Evolutionary conservation across 768 basidiomycete genomes (phyloP).

Genomic region (Trichaptum fuscoviolaceum): DNA sequence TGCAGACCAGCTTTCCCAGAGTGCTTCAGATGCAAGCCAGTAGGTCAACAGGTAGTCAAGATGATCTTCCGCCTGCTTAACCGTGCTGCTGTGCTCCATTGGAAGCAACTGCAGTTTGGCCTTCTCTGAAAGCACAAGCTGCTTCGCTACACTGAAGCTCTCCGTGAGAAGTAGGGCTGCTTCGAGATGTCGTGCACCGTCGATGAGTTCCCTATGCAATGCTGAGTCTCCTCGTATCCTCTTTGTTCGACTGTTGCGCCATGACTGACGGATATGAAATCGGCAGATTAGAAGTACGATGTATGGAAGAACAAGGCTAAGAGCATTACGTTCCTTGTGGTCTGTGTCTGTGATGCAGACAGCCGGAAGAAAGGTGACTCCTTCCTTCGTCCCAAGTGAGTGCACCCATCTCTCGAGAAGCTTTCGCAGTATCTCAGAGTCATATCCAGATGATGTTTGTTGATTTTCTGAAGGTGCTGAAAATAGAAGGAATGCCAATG

Average conservation of each 20-base stretch:
- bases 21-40: slow-evolving; percentile 20
- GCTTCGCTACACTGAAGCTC: neutral
- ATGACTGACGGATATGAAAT: slow-evolving; percentile 34
- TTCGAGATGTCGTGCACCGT: neutral
- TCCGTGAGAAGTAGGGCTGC: neutral
- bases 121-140: neutral
- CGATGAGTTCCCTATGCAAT: neutral
- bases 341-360: slow-evolving; percentile 32
- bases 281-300: slow-evolving; percentile 31
- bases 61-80: slow-evolving; percentile 13
- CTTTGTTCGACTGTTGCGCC: slow-evolving; percentile 25
- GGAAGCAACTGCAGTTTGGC: neutral
- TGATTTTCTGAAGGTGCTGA: slow-evolving; percentile 25
- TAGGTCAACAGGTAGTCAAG: slow-evolving; percentile 19
- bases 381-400: slow-evolving; percentile 10
- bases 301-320: slow-evolving; percentile 23
- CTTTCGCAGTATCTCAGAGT: slow-evolving; percentile 20
- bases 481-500: slow-evolving; percentile 28
- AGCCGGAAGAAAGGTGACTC: slow-evolving; percentile 17
- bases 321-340: slow-evolving; percentile 26
- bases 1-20: slow-evolving; percentile 32
- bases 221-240: neutral
- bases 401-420: slow-evolving; percentile 23
- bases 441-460: slow-evolving; percentile 25
- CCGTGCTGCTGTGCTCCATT: neutral